phyloP scores from a whole-genome alignment of 768 basidiomycete species.

The Mycena haematopus region DNA sequence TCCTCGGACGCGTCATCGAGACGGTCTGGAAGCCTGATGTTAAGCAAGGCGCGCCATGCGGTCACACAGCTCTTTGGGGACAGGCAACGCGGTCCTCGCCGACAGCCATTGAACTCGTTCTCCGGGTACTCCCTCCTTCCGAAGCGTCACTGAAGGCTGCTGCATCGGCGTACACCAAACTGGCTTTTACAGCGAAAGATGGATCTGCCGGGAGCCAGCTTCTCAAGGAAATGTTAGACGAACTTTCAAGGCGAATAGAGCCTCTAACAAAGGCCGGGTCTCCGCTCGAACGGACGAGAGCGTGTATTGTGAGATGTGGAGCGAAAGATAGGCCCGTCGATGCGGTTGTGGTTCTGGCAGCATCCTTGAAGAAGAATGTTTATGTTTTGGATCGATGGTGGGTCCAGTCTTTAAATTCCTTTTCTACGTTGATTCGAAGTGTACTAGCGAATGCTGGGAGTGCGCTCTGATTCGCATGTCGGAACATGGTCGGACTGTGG shows the following conservation, averaged over 20 bases:
- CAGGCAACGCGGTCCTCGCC: slow-evolving; percentile 17
- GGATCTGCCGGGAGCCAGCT: not conserved
- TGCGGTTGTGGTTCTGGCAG: slow-evolving; percentile 25
- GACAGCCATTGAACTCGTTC: slow-evolving; percentile 13
- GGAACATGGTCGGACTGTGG: not conserved
- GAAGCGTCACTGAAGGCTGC: not conserved
- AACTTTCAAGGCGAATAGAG: not conserved
- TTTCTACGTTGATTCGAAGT: slow-evolving; percentile 2
- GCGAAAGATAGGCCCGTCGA: slow-evolving; percentile 27
- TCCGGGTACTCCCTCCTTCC: slow-evolving; percentile 5
- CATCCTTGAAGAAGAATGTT: slow-evolving; percentile 24
- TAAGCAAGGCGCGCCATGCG: slow-evolving; percentile 24
- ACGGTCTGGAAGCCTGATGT: slow-evolving; percentile 32
- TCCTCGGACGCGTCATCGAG: slow-evolving; percentile 23
- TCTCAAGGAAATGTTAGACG: slow-evolving; percentile 5
- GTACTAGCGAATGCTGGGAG: slow-evolving; percentile 29
- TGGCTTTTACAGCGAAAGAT: not conserved
- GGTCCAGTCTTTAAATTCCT: not conserved
- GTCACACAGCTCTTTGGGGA: slow-evolving; percentile 24
- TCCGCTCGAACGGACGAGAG: slow-evolving; percentile 24
- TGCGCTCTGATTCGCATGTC: slow-evolving; percentile 24
- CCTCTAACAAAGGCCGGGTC: slow-evolving; percentile 19
- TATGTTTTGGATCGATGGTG: slow-evolving; percentile 22
- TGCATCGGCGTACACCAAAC: not conserved
- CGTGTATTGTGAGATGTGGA: slow-evolving; percentile 29